phyloP scores from a whole-genome alignment of 2,329 filamentous ascomycete genomes.

The Emergomyces orientalis region DNA sequence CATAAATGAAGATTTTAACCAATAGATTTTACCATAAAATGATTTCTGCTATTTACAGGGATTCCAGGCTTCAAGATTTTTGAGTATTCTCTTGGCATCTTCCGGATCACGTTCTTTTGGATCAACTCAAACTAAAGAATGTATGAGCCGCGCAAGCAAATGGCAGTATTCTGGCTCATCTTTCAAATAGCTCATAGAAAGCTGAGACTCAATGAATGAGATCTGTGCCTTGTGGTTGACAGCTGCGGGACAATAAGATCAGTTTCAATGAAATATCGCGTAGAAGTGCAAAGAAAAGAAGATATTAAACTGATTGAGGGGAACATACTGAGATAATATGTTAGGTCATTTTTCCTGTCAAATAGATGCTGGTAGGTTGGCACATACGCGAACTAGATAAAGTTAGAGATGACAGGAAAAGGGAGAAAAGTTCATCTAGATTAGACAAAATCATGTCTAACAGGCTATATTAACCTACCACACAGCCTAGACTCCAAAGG shows the following conservation, averaged over 20 bases:
- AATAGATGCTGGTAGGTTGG: background rate
- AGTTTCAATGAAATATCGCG: background rate
- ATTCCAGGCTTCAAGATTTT: conserved; percentile 1
- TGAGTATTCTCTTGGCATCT: background rate
- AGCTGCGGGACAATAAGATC: background rate
- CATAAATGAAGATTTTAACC: too few relatives aligned
- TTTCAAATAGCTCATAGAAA: background rate
- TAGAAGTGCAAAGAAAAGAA: background rate
- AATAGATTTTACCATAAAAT: background rate
- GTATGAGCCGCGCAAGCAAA: conserved; percentile 3
- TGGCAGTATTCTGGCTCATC: background rate
- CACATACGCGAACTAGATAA: conserved; percentile 5
- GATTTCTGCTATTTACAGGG: background rate
- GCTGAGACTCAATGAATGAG: background rate
- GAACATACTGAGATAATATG: conserved; percentile 5
- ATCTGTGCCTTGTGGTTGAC: background rate
- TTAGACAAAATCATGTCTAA: background rate
- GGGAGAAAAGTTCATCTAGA: background rate
- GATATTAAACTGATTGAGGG: background rate
- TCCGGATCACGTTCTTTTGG: conserved; percentile 7
- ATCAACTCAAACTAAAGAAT: conserved; percentile 4
- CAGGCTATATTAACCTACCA: background rate
- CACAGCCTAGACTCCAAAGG: conserved; percentile 9
- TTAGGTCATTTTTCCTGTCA: background rate
- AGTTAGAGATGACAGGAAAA: background rate